A percentile compares a stretch with the other conserved stretches of the same genome.
phyloP scores from a whole-genome alignment of 768 basidiomycete species.

The Rhizopogon vinicolor region DNA sequence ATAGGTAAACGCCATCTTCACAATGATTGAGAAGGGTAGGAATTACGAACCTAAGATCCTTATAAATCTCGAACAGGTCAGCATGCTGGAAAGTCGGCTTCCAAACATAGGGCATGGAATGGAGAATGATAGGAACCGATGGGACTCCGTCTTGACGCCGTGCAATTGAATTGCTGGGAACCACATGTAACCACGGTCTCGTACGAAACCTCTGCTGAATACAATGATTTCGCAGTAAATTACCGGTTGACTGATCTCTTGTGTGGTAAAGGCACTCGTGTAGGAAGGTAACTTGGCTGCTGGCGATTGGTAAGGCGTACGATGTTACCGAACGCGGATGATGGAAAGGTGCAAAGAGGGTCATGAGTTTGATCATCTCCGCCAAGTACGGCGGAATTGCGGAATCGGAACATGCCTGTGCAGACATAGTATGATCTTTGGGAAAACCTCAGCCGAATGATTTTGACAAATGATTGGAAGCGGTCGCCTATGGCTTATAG shows the following conservation, averaged over 20 bases:
- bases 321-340: not conserved
- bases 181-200: not conserved
- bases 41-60: not conserved
- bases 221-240: not conserved
- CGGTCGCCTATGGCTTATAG: not conserved
- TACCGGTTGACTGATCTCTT: not conserved
- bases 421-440: not conserved
- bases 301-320: not conserved
- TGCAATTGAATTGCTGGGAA: not conserved
- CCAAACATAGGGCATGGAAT: not conserved
- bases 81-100: not conserved
- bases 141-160: not conserved
- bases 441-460: not conserved
- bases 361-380: slow-evolving; percentile 1
- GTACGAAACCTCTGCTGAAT: not conserved
- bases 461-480: not conserved
- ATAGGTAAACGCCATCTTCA: not conserved
- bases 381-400: not conserved
- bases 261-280: not conserved
- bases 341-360: not conserved
- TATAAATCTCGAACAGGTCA: not conserved
- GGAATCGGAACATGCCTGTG: not conserved
- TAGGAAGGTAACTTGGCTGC: not conserved
- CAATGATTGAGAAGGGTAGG: not conserved
- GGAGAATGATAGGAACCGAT: not conserved